These are phyloP conservation scores for Albatrellus ellisii DNA, from an alignment of 768 basidiomycete genomes.

Conservation along the genomic window DNA sequence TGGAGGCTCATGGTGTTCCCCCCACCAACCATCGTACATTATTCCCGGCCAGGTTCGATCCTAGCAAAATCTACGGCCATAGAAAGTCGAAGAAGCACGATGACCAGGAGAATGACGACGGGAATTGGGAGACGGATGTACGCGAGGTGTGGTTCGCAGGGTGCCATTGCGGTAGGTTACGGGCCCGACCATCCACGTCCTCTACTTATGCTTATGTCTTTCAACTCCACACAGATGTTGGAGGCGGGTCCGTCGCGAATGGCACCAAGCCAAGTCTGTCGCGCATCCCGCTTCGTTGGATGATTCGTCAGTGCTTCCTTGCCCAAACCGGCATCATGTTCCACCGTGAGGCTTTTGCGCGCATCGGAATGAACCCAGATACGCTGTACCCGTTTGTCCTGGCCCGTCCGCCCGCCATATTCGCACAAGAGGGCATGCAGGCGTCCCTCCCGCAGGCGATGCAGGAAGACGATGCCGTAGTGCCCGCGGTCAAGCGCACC, in stretches of 20 bases:
- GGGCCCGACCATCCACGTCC: not conserved
- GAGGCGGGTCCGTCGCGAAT: conserved; percentile 57
- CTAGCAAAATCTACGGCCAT: conserved; percentile 10
- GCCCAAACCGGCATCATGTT: conserved; percentile 30
- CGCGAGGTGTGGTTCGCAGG: conserved; percentile 78
- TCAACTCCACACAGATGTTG: conserved; percentile 38
- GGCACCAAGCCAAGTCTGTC: conserved; percentile 45
- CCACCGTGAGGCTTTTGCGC: conserved; percentile 18
- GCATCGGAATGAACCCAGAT: conserved; percentile 20
- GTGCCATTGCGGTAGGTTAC: conserved; percentile 46
- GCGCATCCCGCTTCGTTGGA: conserved; percentile 54
- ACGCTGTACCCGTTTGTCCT: conserved; percentile 17
- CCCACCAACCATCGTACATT: no score
- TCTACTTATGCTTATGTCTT: not conserved
- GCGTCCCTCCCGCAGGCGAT: not conserved
- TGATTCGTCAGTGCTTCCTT: conserved; percentile 38
- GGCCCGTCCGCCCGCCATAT: conserved; percentile 10
- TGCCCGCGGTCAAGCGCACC: no score
- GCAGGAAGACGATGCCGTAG: no score
- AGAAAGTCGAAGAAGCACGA: conserved; percentile 21
- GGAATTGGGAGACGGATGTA: conserved; percentile 35
- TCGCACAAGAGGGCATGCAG: not conserved
- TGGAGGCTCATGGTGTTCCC: conserved; percentile 31
- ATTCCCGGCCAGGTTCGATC: no score
- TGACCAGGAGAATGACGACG: conserved; percentile 27